Percentiles rank a stretch among this genome's conserved stretches.
phyloP scores from a whole-genome alignment of 2,329 filamentous ascomycete genomes.

The Shiraia sp. region DNA sequence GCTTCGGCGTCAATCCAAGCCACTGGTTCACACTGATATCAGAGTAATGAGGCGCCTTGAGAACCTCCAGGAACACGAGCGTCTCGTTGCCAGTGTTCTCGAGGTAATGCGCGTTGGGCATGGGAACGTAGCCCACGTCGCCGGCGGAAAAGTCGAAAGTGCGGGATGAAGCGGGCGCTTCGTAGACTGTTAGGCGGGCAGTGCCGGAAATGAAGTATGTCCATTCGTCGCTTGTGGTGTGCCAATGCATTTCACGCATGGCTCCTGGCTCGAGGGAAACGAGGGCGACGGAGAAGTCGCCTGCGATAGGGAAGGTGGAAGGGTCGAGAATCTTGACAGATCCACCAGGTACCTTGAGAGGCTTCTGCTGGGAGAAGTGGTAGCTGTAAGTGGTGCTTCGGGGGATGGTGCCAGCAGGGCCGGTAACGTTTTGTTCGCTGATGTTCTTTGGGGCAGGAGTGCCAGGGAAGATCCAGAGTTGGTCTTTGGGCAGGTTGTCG shows the following conservation, averaged over 20 bases:
- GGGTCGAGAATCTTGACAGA: slow-evolving; percentile 64
- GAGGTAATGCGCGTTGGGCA: slow-evolving; percentile 61
- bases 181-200: slow-evolving; percentile 61
- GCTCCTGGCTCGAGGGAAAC: slow-evolving; percentile 65
- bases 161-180: slow-evolving; percentile 53
- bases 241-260: slow-evolving; percentile 68
- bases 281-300: slow-evolving; percentile 59
- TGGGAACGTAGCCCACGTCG: slow-evolving; percentile 63
- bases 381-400: slow-evolving; percentile 43
- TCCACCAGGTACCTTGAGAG: slow-evolving; percentile 58
- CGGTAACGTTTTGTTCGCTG: slow-evolving; percentile 51
- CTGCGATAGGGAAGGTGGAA: slow-evolving; percentile 60
- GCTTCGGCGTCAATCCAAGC: slow-evolving; percentile 55
- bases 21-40: slow-evolving; percentile 63
- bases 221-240: slow-evolving; percentile 65
- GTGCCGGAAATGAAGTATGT: slow-evolving; percentile 62
- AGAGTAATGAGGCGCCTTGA: slow-evolving; percentile 57
- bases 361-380: slow-evolving; percentile 53
- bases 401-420: slow-evolving; percentile 38
- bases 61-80: slow-evolving; percentile 63
- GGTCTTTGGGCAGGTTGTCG: slow-evolving; percentile 43
- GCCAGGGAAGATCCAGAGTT: slow-evolving; percentile 51
- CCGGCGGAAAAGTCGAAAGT: slow-evolving; percentile 65
- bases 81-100: slow-evolving; percentile 64
- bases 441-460: slow-evolving; percentile 44